Base-by-base conservation (phyloP, 202 grass and related monocot species). In the Setaria italica region DNA sequence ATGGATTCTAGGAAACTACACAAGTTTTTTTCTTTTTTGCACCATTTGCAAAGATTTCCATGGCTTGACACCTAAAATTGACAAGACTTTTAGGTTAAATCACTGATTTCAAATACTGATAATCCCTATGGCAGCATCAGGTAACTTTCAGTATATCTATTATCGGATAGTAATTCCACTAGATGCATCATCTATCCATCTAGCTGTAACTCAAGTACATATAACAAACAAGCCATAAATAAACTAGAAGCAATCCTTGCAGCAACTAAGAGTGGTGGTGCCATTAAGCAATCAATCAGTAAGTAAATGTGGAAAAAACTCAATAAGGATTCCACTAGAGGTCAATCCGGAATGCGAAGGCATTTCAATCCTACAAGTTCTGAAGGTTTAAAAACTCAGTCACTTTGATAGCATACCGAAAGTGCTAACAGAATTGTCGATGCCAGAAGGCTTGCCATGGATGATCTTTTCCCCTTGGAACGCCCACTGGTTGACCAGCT, bases 401-500 rank as follows among this genome's bases (percentile, higher is more conserved):
- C 4, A 32, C 56, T 75, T 42, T 78, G 12, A 35, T 10, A 54
- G 12, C 73, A 62, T 94, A 98, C 96, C 97, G 1, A 85, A 94
- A 66, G 91, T 94, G 88, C 92, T 99, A 50, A 96, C 87, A 4
- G 93, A 74, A 62, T 94, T 96, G 82, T 99, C 97, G 12, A 99
- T 92, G 81, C 97, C 97, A 47, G 97, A 99, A 88, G 97, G 97
- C 65, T 92, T 99, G 20, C 93, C 97, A 37, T 94, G 97, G 60
- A 96, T 91, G 59, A 99, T 99, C 76, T 89, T 96, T 74, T 99
- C 93, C 45, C 93, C 97, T 85, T 99, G 90, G 70, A 94, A 94
- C 12, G 93, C 91, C 97, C 97, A 99, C 11, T 30, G 58, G 58
- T 62, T 62, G 21, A 62, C 58, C n/a, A 62, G 58, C 58, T 62